A percentile compares a stretch with the other conserved stretches of the same genome.
Conservation (phyloP, 441 rosid species). For the Rhodomyrtus psidioides region DNA sequence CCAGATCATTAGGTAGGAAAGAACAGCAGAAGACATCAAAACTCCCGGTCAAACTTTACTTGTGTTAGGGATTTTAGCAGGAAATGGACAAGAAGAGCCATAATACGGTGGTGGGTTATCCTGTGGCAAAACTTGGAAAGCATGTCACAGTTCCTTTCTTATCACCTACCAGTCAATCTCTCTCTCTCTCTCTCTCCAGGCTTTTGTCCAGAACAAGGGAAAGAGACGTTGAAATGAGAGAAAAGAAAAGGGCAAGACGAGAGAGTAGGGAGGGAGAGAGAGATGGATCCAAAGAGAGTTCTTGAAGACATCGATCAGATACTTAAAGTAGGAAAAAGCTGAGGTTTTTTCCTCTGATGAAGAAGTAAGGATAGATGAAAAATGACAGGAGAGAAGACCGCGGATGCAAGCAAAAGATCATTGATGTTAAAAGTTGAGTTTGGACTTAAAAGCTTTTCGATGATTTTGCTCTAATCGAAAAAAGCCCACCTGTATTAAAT, state of each 20-base stretch:
- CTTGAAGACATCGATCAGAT: conserved; percentile 24
- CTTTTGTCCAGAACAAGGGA: background rate
- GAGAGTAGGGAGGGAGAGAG: background rate
- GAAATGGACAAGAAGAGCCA: conserved; percentile 21
- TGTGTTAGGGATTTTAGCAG: conserved; percentile 11
- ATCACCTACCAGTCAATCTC: conserved; percentile 17
- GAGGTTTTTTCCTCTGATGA: conserved; percentile 38
- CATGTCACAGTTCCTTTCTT: background rate
- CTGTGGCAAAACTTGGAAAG: background rate
- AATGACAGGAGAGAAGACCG: background rate
- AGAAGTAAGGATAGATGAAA: conserved; percentile 6
- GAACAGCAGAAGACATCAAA: background rate
- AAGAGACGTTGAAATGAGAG: conserved; percentile 10
- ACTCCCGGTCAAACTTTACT: conserved; percentile 25
- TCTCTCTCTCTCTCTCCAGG: background rate
- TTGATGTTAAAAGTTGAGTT: background rate
- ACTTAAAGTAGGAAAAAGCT: conserved; percentile 59
- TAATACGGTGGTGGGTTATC: conserved; percentile 9
- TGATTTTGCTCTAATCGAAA: background rate
- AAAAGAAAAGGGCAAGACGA: background rate
- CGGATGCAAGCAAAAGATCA: background rate
- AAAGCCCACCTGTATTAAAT: background rate
- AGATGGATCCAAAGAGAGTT: background rate
- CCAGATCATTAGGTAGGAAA: background rate
- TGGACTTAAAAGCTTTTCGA: background rate